phyloP scores from a whole-genome alignment of 441 rosid species.

The Lagerstroemia fauriei region DNA sequence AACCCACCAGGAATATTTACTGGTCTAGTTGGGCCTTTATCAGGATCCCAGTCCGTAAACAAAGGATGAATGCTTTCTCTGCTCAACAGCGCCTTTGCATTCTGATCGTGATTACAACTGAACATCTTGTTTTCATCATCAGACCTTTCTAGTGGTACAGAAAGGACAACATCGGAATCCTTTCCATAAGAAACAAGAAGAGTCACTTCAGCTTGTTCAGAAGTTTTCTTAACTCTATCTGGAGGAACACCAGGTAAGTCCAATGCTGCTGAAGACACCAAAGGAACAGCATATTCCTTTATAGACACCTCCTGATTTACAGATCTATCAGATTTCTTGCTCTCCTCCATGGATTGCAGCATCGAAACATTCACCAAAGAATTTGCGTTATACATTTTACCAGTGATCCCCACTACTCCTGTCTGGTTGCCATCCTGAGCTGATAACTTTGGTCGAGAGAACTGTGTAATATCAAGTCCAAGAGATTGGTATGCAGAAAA shows the following conservation, averaged over 20 bases:
- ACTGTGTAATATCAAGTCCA: constrained; percentile 67
- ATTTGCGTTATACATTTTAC: constrained; percentile 32
- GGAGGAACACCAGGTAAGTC: constrained; percentile 29
- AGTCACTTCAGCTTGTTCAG: constrained; percentile 33
- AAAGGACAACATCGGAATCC: constrained; percentile 26
- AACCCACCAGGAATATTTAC: constrained; percentile 67
- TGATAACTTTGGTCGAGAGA: constrained; percentile 52
- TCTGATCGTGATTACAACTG: constrained; percentile 33
- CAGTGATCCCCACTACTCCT: constrained; percentile 35
- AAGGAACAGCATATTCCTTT: constrained; percentile 38
- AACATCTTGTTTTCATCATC: constrained; percentile 32
- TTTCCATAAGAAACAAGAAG: constrained; percentile 23
- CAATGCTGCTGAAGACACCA: constrained; percentile 44
- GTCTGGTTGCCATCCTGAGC: constrained; percentile 40
- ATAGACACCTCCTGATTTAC: constrained; percentile 38
- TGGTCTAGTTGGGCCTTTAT: constrained; percentile 78
- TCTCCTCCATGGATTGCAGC: constrained; percentile 36
- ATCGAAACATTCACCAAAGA: constrained; percentile 40
- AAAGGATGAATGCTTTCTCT: constrained; percentile 31
- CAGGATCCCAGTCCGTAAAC: constrained; percentile 45
- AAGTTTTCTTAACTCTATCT: constrained; percentile 36
- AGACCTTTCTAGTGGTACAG: constrained; percentile 30
- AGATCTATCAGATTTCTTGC: constrained; percentile 38
- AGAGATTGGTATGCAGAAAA: constrained; percentile 89
- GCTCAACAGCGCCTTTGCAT: constrained; percentile 26